These are phyloP conservation scores for Fusarium devonianum DNA, from an alignment of 2,329 filamentous ascomycete genomes.

Conservation along the genomic window DNA sequence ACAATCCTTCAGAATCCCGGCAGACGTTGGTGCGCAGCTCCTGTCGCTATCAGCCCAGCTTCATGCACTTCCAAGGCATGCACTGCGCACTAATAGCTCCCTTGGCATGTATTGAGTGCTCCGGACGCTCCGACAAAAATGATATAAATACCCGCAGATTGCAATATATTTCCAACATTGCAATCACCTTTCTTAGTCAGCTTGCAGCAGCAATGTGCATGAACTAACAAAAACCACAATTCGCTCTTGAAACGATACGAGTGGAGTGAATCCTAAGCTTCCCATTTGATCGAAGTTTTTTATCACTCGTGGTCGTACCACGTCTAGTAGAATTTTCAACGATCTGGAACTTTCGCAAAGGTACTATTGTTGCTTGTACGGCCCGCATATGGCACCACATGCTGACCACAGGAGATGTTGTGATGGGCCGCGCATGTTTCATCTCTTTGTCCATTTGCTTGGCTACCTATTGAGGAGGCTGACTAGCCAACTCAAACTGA, in stretches of 20 bases:
- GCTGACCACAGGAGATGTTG: neutral
- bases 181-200: too few relatives aligned
- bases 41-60: constrained; percentile 15
- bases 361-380: neutral
- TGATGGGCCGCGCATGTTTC: neutral
- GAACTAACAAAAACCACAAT: too few relatives aligned
- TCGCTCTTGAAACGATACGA: neutral
- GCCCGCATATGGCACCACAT: neutral
- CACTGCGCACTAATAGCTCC: neutral
- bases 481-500: too few relatives aligned
- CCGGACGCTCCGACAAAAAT: neutral
- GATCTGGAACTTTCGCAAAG: constrained; percentile 5
- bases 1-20: neutral
- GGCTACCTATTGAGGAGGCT: neutral
- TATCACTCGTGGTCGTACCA: neutral
- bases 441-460: neutral
- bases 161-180: constrained; percentile 27
- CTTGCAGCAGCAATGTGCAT: too few relatives aligned
- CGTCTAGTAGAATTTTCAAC: neutral
- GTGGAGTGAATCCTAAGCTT: constrained; percentile 10
- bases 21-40: neutral
- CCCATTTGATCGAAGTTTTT: neutral
- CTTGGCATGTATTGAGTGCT: constrained; percentile 24
- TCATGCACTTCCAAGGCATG: neutral
- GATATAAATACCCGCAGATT: neutral